These are phyloP conservation scores for Dionaea muscipula DNA, from an alignment of 179 eudicot species.

Conservation along the genomic window DNA sequence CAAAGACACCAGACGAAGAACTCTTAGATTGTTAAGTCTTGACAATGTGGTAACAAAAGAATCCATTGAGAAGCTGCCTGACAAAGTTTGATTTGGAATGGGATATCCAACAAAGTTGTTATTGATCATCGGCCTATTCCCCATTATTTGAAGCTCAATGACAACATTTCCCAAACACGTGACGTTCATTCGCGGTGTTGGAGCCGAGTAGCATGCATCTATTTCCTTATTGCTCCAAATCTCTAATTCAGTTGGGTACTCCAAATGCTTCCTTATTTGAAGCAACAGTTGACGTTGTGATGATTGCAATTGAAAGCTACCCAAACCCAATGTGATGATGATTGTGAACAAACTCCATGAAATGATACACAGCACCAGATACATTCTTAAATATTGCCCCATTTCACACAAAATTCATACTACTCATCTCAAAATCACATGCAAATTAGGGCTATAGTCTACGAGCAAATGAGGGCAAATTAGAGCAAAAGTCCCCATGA, in stretches of 20 bases:
- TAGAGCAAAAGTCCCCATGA: too few species aligned
- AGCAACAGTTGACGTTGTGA: conserved; percentile 59
- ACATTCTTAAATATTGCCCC: conserved; percentile 24
- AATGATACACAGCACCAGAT: conserved; percentile 20
- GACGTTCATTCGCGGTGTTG: conserved; percentile 50
- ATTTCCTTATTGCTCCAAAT: conserved; percentile 31
- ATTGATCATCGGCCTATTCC: conserved; percentile 36
- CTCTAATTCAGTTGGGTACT: conserved; percentile 62
- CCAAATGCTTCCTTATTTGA: conserved; percentile 66
- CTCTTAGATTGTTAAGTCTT: conserved; percentile 44
- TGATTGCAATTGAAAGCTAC: conserved; percentile 40
- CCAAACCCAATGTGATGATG: too few species aligned
- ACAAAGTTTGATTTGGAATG: conserved; percentile 43
- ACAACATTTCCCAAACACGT: conserved; percentile 59
- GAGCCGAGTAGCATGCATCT: conserved; percentile 36
- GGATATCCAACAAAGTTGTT: conserved; percentile 41
- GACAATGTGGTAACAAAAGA: conserved; percentile 49
- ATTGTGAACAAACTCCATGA: conserved; percentile 36
- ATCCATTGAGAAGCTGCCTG: conserved; percentile 47
- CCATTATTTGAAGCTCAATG: conserved; percentile 61
- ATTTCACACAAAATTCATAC: too few species aligned
- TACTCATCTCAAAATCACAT: too few species aligned
- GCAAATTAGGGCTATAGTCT: too few species aligned
- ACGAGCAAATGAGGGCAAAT: too few species aligned
- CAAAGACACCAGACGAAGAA: conserved; percentile 43